phyloP scores from a whole-genome alignment of 768 basidiomycete genomes.

The Mycena kentingensis region DNA sequence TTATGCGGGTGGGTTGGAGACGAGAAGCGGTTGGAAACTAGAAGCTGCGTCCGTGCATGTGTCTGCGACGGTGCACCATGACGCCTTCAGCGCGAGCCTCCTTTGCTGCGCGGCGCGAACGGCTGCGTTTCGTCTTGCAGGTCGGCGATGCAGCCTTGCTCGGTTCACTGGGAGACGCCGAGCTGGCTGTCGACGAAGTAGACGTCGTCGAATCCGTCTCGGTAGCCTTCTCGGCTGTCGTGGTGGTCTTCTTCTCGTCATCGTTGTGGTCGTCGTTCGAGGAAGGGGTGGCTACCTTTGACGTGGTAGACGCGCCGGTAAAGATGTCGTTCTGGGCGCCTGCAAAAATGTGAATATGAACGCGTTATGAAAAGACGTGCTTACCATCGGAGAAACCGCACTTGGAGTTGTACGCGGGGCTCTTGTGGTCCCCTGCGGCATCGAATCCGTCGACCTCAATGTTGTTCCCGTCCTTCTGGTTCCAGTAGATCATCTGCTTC shows the following conservation, averaged over 20 bases:
- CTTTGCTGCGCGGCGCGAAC: neutral
- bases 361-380: conserved; percentile 17
- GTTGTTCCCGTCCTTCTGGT: conserved; percentile 51
- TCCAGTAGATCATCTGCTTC: conserved; percentile 60
- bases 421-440: conserved; percentile 39
- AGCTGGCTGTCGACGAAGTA: neutral
- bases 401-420: conserved; percentile 52
- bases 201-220: too few relatives aligned
- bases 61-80: neutral
- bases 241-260: neutral
- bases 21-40: neutral
- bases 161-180: neutral
- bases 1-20: too few relatives aligned
- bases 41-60: neutral
- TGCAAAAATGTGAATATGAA: conserved; percentile 9
- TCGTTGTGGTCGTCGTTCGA: neutral
- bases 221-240: neutral
- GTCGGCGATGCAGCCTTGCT: neutral
- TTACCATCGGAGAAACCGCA: conserved; percentile 50
- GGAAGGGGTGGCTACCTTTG: neutral
- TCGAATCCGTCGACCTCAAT: conserved; percentile 46
- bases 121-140: neutral
- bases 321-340: conserved; percentile 52
- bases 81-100: neutral
- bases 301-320: conserved; percentile 14